Percentiles rank a stretch among this genome's conserved stretches.
These are phyloP conservation scores for Fusarium setosum DNA, from an alignment of 2,329 filamentous ascomycete species.

Conservation along the genomic window DNA sequence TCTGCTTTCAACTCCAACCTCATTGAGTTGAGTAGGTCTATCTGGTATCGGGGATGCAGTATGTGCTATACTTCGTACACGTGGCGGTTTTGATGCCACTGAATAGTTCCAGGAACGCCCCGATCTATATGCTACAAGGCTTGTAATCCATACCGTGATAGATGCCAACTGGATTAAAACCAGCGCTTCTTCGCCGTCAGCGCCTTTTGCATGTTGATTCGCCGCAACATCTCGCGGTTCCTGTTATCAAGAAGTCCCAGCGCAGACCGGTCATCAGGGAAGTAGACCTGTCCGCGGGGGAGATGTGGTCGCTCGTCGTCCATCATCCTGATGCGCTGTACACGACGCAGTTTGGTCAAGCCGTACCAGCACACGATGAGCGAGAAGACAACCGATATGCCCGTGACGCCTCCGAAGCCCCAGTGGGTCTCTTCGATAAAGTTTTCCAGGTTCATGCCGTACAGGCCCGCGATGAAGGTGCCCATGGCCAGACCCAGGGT, in stretches of 20 bases:
- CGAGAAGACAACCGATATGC: slow-evolving; percentile 77
- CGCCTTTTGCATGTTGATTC: slow-evolving; percentile 62
- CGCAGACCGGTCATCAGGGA: slow-evolving; percentile 50
- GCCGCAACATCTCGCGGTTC: slow-evolving; percentile 65
- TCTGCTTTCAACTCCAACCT: slow-evolving; percentile 29
- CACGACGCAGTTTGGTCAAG: slow-evolving; percentile 82
- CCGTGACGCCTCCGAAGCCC: slow-evolving; percentile 83
- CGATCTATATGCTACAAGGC: slow-evolving; percentile 15
- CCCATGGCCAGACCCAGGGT: slow-evolving; percentile 95
- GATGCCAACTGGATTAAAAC: slow-evolving; percentile 24
- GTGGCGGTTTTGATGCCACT: slow-evolving; percentile 24
- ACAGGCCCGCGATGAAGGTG: slow-evolving; percentile 97
- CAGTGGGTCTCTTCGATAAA: slow-evolving; percentile 95
- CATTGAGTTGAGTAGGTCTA: slow-evolving; percentile 45
- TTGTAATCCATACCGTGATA: slow-evolving; percentile 16
- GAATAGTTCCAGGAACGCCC: slow-evolving; percentile 21
- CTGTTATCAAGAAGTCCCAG: slow-evolving; percentile 63
- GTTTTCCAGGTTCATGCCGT: slow-evolving; percentile 99
- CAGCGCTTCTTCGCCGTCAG: slow-evolving; percentile 50
- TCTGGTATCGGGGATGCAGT: slow-evolving; percentile 26
- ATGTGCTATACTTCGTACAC: slow-evolving; percentile 33
- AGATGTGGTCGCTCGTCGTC: slow-evolving; percentile 54
- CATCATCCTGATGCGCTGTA: slow-evolving; percentile 90
- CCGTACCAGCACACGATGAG: slow-evolving; percentile 86
- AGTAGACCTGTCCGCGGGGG: slow-evolving; percentile 54